These are phyloP conservation scores for Pisolithus marmoratus DNA, from an alignment of 768 basidiomycete genomes.

Conservation along the genomic window DNA sequence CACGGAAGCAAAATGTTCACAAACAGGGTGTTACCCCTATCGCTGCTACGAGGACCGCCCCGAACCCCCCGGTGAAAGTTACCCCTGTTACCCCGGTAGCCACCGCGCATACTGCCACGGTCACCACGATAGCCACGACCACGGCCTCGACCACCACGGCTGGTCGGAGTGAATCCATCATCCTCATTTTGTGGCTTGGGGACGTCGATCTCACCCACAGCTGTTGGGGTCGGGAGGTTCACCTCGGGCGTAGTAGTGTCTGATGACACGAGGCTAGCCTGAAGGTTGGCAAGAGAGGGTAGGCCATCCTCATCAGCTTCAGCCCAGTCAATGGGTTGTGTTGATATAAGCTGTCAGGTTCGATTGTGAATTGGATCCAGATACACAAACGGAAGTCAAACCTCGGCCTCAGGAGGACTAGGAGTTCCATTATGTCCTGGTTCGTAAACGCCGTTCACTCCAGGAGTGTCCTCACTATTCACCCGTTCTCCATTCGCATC, in stretches of 20 bases:
- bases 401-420: conserved; percentile 29
- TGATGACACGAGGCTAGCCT: conserved; percentile 72
- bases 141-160: conserved; percentile 44
- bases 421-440: conserved; percentile 11
- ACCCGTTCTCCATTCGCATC: conserved; percentile 55
- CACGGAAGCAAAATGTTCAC: neutral
- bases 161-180: conserved; percentile 55
- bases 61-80: conserved; percentile 34
- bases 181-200: conserved; percentile 36
- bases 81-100: conserved; percentile 34
- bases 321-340: conserved; percentile 70
- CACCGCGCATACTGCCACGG: conserved; percentile 36
- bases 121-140: conserved; percentile 38
- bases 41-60: conserved; percentile 28
- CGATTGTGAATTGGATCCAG: neutral
- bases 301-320: conserved; percentile 69
- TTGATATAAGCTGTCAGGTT: conserved; percentile 10
- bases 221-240: conserved; percentile 18
- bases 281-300: conserved; percentile 71
- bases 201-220: conserved; percentile 16
- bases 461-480: conserved; percentile 34
- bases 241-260: conserved; percentile 61
- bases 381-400: conserved; percentile 1
- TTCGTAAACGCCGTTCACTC: conserved; percentile 8
- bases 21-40: conserved; percentile 22